phyloP scores from a whole-genome alignment of 495 filamentous ascomycete genomes.

The Lepidopterella palustris region DNA sequence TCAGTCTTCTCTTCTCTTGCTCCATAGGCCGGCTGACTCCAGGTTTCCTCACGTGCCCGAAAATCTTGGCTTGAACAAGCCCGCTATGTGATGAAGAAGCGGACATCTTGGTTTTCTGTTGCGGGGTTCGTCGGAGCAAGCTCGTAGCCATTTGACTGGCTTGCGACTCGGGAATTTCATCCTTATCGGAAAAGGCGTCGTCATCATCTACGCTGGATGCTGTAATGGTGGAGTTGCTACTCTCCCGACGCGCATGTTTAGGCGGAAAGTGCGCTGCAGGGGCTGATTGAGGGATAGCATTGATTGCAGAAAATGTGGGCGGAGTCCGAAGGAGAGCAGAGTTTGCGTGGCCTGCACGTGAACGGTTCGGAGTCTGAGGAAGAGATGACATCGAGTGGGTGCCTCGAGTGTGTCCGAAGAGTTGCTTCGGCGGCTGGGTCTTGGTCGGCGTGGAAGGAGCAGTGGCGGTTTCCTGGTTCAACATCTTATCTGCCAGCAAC shows the following conservation, averaged over 20 bases:
- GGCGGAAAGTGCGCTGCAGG: conserved; percentile 48
- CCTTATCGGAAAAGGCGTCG: conserved; percentile 37
- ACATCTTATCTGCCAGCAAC: conserved; percentile 63
- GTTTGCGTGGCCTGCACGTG: conserved; percentile 23
- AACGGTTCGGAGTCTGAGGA: conserved; percentile 62
- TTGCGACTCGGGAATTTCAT: conserved; percentile 48
- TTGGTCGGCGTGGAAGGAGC: conserved; percentile 56
- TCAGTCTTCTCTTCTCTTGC: conserved; percentile 28
- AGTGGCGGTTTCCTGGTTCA: conserved; percentile 66
- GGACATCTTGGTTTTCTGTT: conserved; percentile 11
- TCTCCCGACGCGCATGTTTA: conserved; percentile 44
- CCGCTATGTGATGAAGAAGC: conserved; percentile 14
- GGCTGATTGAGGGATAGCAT: conserved; percentile 45
- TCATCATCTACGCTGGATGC: conserved; percentile 58
- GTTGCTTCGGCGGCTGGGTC: conserved; percentile 42
- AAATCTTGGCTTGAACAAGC: conserved; percentile 34
- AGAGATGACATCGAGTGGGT: conserved; percentile 75
- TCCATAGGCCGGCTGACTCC: conserved; percentile 20
- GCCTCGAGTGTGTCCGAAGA: conserved; percentile 55
- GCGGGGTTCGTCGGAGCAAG: conserved; percentile 46
- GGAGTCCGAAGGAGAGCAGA: conserved; percentile 27
- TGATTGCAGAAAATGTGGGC: conserved; percentile 48
- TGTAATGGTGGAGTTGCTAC: conserved; percentile 85
- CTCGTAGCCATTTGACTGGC: conserved; percentile 46
- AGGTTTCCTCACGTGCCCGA: conserved; percentile 35